Evolutionary conservation across 2,329 filamentous ascomycete genomes (phyloP).

Genomic region (Colletotrichum nymphaeae): DNA sequence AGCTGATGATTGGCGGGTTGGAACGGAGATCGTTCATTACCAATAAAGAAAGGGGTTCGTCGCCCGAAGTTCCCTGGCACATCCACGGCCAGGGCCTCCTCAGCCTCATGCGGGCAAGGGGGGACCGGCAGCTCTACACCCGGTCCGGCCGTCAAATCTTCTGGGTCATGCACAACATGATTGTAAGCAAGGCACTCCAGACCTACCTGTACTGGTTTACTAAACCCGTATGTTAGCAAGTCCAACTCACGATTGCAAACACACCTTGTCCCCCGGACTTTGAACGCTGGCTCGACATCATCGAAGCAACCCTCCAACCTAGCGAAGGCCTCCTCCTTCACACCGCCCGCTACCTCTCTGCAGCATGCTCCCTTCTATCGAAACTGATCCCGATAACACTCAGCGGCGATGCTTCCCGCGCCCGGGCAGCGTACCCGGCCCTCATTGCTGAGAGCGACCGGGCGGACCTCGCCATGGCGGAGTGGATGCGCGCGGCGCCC

Average conservation of each 20-base stretch:
- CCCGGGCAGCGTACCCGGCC: conserved; percentile 22
- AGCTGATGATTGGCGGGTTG: conserved; percentile 53
- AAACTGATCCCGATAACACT: conserved; percentile 16
- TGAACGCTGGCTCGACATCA: conserved; percentile 47
- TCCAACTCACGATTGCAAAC: conserved; percentile 47
- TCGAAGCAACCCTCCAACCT: conserved; percentile 34
- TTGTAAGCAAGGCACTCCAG: conserved; percentile 40
- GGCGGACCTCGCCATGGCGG: conserved; percentile 44
- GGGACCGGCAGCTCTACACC: conserved; percentile 40
- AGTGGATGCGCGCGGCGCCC: conserved; percentile 40
- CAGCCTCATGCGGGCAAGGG: conserved; percentile 50
- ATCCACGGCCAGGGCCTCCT: conserved; percentile 50
- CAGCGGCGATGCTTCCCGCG: neutral
- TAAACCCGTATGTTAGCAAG: conserved; percentile 44
- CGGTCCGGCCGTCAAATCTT: conserved; percentile 45
- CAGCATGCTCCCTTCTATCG: conserved; percentile 23
- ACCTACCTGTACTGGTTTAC: neutral
- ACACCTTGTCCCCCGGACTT: conserved; percentile 49
- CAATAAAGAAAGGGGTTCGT: neutral
- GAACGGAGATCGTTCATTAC: conserved; percentile 21
- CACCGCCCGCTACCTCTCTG: conserved; percentile 10
- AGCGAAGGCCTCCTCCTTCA: conserved; percentile 18
- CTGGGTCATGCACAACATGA: conserved; percentile 52
- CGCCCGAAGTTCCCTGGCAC: conserved; percentile 43
- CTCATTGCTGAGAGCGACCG: conserved; percentile 41